Base-by-base conservation (phyloP, 176 grass and related monocot species). In the Panicum miliaceum region DNA sequence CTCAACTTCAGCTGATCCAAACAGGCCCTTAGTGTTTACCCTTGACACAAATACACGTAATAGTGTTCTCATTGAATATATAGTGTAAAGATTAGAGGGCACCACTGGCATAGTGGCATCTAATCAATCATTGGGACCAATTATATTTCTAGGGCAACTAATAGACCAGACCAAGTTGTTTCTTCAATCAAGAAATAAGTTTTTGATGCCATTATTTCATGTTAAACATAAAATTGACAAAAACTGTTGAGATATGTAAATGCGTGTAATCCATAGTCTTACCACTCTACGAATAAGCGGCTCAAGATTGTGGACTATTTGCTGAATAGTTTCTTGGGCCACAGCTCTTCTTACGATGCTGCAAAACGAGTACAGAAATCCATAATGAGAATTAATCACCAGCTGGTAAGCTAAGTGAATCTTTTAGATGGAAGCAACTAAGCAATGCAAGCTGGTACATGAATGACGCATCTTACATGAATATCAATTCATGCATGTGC, bases 281-380 rank as follows among this genome's bases (percentile, higher is more conserved):
- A 89, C 88, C 82, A 73, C 77, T 22, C 63, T 63, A 20, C 82
- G 77, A 46, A 89, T 85, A 64, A 89, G 12, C 10, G 88, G 82
- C 52, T 89, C 88, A 53, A 89, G 46, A n/a, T 50, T 53, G 10
- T 20, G 13, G 15, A 63, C 34, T 6, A 89, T 56, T 77, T 89
- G 70, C 27, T 73, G 82, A 26, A 76, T 71, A 25, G 77, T 81
- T 81, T 89, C 77, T 19, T 64, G 63, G 13, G 53, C 64, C 2
- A 89, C 77, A 3, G 56, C 77, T 70, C 71, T 81, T 43, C 43
- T 76, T 13, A 81, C 82, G 4, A 89, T 12, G 20, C 88, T 89
- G 71, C 4, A 36, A 75, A 81, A 64, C 0, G 43, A 66, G 22
- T 47, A 7, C 32, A 40, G 0, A 27, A 68, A 38, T 48, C 1